phyloP scores from a whole-genome alignment of 768 basidiomycete species.

The Boletellus ananiceps region DNA sequence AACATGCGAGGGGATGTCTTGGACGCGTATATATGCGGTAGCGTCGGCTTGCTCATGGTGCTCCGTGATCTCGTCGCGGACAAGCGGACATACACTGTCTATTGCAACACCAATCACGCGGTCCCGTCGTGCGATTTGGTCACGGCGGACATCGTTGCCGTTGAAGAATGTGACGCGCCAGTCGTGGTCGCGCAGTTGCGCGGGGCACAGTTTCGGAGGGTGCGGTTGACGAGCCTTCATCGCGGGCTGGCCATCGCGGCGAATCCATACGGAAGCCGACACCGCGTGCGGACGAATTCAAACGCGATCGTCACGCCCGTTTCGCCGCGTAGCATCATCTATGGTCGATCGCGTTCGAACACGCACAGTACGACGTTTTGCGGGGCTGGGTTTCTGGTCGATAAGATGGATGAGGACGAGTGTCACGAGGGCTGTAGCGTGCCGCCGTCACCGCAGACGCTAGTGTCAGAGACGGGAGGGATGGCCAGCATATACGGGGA shows the following conservation, averaged over 20 bases:
- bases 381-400: not conserved
- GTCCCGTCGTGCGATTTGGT: slow-evolving; percentile 43
- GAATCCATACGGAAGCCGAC: slow-evolving; percentile 6
- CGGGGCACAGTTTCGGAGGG: slow-evolving; percentile 55
- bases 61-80: slow-evolving; percentile 41
- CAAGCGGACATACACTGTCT: slow-evolving; percentile 43
- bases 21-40: slow-evolving; percentile 61
- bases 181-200: slow-evolving; percentile 52
- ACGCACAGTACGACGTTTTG: slow-evolving; percentile 17
- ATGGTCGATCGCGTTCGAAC: slow-evolving; percentile 25
- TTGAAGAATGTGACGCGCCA: slow-evolving; percentile 35
- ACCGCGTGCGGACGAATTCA: slow-evolving; percentile 23
- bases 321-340: slow-evolving; percentile 28
- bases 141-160: slow-evolving; percentile 48
- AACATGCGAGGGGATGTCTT: slow-evolving; percentile 49
- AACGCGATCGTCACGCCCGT: slow-evolving; percentile 25
- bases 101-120: slow-evolving; percentile 44
- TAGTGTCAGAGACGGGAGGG: slow-evolving; percentile 32
- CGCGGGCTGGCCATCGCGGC: slow-evolving; percentile 39
- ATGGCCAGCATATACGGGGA: not conserved
- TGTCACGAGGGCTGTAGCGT: slow-evolving; percentile 13
- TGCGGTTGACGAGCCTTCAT: slow-evolving; percentile 48
- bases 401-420: slow-evolving; percentile 7
- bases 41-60: slow-evolving; percentile 45
- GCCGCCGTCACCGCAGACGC: slow-evolving; percentile 36